A percentile compares a stretch with the other conserved stretches of the same genome.
Conservation (phyloP, 2,329 filamentous ascomycete genomes). For the Exophiala sp. region DNA sequence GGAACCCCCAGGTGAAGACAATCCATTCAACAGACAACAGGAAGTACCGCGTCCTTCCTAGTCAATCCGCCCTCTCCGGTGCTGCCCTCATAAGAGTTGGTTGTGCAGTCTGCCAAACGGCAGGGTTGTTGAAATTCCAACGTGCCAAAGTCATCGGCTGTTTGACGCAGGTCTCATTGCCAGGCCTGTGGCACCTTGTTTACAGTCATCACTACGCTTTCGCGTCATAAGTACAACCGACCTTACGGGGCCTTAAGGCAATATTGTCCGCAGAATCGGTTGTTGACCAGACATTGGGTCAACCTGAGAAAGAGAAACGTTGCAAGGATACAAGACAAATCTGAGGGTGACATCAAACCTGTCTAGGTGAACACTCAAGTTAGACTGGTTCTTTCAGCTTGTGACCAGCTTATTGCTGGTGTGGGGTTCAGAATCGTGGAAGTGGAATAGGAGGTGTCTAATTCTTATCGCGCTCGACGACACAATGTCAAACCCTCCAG, state of each 20-base stretch:
- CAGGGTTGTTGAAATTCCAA: not conserved
- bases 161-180: not conserved
- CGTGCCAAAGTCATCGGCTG: not conserved
- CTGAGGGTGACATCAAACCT: not conserved
- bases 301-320: not conserved
- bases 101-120: not conserved
- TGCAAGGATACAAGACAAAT: not conserved
- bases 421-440: conserved; percentile 17
- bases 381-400: conserved; percentile 15
- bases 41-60: not conserved
- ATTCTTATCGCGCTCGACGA: conserved; percentile 1
- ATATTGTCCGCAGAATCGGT: not conserved
- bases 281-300: not conserved
- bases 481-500: conserved; percentile 40
- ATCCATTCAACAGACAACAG: not conserved
- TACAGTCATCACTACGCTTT: not conserved
- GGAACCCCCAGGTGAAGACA: not conserved
- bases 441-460: conserved; percentile 19
- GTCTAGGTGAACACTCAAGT: conserved; percentile 35
- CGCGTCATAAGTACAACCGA: not conserved
- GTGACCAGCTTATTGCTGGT: conserved; percentile 25
- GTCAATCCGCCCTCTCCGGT: not conserved
- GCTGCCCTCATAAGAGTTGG: not conserved
- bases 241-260: not conserved
- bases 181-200: not conserved